A percentile compares a stretch with the other conserved stretches of the same genome.
phyloP scores from a whole-genome alignment of 2,329 filamentous ascomycete species.

The Aspergillus oerlinghausenensis region DNA sequence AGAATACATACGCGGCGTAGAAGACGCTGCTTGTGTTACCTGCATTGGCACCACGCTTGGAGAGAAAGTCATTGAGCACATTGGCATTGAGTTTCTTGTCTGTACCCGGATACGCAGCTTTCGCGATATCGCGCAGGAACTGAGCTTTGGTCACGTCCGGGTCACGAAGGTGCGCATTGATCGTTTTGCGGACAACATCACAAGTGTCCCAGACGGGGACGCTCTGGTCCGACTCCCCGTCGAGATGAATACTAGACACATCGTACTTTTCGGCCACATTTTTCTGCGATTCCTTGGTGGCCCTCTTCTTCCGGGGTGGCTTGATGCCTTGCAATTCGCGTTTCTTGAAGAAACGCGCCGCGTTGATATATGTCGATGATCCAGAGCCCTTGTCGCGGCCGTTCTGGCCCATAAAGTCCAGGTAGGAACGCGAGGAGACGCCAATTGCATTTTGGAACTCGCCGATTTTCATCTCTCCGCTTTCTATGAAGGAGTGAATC shows the following conservation, averaged over 20 bases:
- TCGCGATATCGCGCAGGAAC: slow-evolving; percentile 49
- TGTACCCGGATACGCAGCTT: slow-evolving; percentile 34
- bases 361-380: slow-evolving; percentile 24
- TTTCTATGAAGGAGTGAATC: slow-evolving; percentile 41
- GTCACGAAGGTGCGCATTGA: slow-evolving; percentile 47
- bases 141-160: slow-evolving; percentile 48
- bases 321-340: slow-evolving; percentile 47
- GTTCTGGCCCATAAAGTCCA: slow-evolving; percentile 46
- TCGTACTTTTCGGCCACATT: slow-evolving; percentile 31
- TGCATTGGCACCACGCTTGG: slow-evolving; percentile 44
- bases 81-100: slow-evolving; percentile 28
- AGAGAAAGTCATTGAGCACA: slow-evolving; percentile 48
- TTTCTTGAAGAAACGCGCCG: slow-evolving; percentile 45
- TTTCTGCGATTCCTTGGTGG: slow-evolving; percentile 25
- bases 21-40: slow-evolving; percentile 50
- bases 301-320: slow-evolving; percentile 18
- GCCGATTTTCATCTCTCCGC: slow-evolving; percentile 42
- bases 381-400: slow-evolving; percentile 22
- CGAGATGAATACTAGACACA: slow-evolving; percentile 41
- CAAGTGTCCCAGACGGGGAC: slow-evolving; percentile 55
- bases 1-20: slow-evolving; percentile 55
- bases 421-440: slow-evolving; percentile 34
- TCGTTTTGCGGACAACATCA: slow-evolving; percentile 56
- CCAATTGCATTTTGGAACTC: slow-evolving; percentile 40
- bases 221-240: slow-evolving; percentile 43